Evolutionary conservation across 1,284 basidiomycete genomes (phyloP), one percentile per base, ranked within the genome.

Genomic region (Termitomyces sp.): DNA sequence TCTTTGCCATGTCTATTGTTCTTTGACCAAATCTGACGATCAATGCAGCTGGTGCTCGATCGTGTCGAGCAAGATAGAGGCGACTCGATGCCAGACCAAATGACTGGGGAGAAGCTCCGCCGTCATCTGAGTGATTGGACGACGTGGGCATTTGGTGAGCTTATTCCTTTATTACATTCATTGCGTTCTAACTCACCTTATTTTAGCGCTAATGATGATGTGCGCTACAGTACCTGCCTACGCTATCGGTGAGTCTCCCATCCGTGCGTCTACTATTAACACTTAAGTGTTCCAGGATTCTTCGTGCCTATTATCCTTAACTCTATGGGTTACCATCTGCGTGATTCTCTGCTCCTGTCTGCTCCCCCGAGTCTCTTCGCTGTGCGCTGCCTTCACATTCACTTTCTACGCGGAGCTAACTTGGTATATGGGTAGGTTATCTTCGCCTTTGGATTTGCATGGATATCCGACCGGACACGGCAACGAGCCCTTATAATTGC

Each of bases 131-230:
- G 54, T 10, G 44, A 52, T 17, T 45, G 54, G 43, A 55, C 51
- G 84, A 86, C 13, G 77, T 65, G 0, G 84, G 68, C 68, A 19
- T 73, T 69, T 57, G 72, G 71, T 69, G 56, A 21, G 59, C 52
- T n/a, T n/a, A 30, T 2, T 9, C 15, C 47, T 33, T 17, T 26
- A 6, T 17, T 39, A 40, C 53, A 48, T 44, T 38, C 47, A 24
- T 47, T 45, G 31, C 2, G 26, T n/a, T 15, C 28, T 26, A 24
- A 28, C 17, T 24, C 36, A 17, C 12, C 26, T 28, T 42, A n/a
- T 6, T 50, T 19, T 36, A 71, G 71, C 64, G 10, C 51, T 71
- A 24, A 73, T 74, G 71, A 69, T 70, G 55, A 62, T 73, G 62
- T 70, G 66, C 58, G 60, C 67, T 2, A 72, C 72, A 3, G 69